Evolutionary conservation across 2,329 filamentous ascomycete species (phyloP).

Genomic region (Exutisphaerella laricina): DNA sequence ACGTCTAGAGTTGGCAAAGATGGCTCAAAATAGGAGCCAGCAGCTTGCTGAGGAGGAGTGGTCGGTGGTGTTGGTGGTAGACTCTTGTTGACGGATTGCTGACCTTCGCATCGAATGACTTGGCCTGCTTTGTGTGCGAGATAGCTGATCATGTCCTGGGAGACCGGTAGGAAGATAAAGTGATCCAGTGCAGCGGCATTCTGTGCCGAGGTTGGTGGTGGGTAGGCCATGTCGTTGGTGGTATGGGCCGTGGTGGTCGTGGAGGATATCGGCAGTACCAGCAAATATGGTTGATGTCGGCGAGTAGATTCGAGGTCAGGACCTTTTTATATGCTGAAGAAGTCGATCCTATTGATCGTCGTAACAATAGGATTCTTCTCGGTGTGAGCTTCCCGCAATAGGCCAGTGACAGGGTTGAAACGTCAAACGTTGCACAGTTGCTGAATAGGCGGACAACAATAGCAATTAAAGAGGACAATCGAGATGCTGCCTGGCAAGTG

Average conservation of each 20-base stretch:
- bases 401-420: constrained; percentile 8
- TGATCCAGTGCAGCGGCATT: constrained; percentile 72
- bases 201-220: constrained; percentile 39
- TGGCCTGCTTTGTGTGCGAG: constrained; percentile 67
- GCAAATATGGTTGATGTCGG: constrained; percentile 6
- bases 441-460: constrained; percentile 19
- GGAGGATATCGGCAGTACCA: constrained; percentile 13
- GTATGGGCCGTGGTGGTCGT: constrained; percentile 12
- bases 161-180: constrained; percentile 73
- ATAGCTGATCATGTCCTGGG: constrained; percentile 69
- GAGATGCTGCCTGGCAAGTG: constrained; percentile 29
- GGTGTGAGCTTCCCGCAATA: constrained; percentile 19
- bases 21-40: constrained; percentile 46
- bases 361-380: constrained; percentile 26
- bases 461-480: constrained; percentile 26
- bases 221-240: constrained; percentile 41
- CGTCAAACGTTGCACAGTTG: constrained; percentile 9
- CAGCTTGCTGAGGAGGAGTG: constrained; percentile 50
- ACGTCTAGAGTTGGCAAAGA: constrained; percentile 71
- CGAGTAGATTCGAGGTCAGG: constrained; percentile 10
- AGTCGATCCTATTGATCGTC: constrained; percentile 24
- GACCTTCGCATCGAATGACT: constrained; percentile 71
- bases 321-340: constrained; percentile 11
- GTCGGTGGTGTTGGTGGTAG: constrained; percentile 56
- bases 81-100: constrained; percentile 38